Evolutionary conservation across 2,329 filamentous ascomycete genomes (phyloP).

Genomic region (Sphaerulina populicola): DNA sequence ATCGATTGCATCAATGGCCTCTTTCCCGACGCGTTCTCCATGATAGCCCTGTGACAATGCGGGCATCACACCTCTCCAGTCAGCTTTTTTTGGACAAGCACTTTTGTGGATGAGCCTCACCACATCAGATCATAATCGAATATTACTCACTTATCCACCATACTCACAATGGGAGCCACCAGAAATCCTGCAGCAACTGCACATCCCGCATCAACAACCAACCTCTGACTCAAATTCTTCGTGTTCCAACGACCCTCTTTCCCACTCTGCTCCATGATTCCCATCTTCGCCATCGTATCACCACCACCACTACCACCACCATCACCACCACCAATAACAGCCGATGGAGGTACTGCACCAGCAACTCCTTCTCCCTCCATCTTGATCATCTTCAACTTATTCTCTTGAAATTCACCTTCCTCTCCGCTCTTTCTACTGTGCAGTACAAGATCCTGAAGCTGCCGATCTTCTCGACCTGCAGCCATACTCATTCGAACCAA

Average conservation of each 20-base stretch:
- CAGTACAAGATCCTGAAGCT: slow-evolving; percentile 12
- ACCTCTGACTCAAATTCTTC: slow-evolving; percentile 56
- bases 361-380: neutral
- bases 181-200: slow-evolving; percentile 64
- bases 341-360: neutral
- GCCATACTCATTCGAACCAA: slow-evolving; percentile 19
- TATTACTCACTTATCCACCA: slow-evolving; percentile 67
- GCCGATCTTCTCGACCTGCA: slow-evolving; percentile 16
- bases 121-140: neutral
- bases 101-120: too few species aligned
- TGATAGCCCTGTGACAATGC: slow-evolving; percentile 53
- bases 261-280: neutral
- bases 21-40: slow-evolving; percentile 70
- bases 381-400: neutral
- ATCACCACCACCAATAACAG: too few species aligned
- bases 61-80: neutral
- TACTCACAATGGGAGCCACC: slow-evolving; percentile 75
- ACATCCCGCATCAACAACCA: slow-evolving; percentile 60
- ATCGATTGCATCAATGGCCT: slow-evolving; percentile 53
- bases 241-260: slow-evolving; percentile 65
- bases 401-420: neutral
- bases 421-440: neutral
- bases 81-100: neutral
- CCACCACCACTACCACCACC: neutral
- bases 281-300: slow-evolving; percentile 1